Conservation (phyloP, 306 rosid genomes). For the Phaseolus lunatus region DNA sequence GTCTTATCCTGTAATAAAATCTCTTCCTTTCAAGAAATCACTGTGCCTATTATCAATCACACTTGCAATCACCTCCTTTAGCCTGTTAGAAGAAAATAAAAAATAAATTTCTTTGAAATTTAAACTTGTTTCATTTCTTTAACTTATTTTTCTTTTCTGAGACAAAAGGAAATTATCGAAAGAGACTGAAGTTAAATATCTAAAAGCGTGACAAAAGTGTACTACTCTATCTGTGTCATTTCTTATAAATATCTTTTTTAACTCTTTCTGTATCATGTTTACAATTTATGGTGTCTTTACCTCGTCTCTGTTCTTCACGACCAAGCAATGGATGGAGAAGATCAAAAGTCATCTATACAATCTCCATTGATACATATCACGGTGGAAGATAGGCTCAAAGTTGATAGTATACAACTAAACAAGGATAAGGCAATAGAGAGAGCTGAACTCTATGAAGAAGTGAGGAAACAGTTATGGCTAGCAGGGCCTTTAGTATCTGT, state of each 20-base stretch:
- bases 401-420: conserved; percentile 25
- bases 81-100: no score
- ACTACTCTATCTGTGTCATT: background rate
- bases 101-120: no score
- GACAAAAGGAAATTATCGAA: background rate
- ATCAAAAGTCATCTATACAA: conserved; percentile 30
- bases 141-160: no score
- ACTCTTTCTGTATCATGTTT: background rate
- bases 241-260: conserved; percentile 14
- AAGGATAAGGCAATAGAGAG: conserved; percentile 20
- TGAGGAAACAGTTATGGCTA: conserved; percentile 82
- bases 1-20: no score
- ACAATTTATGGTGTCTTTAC: background rate
- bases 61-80: no score
- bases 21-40: no score
- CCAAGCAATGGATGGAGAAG: conserved; percentile 40
- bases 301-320: background rate
- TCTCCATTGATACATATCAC: conserved; percentile 55
- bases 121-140: no score
- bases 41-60: no score
- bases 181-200: background rate
- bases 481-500: conserved; percentile 73
- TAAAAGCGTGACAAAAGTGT: background rate
- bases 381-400: conserved; percentile 41
- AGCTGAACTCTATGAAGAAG: conserved; percentile 54